A percentile compares a stretch with the other conserved stretches of the same genome.
These are phyloP conservation scores for Suhomyces wounanorum DNA, from an alignment of 1,139 yeast species.

Conservation along the genomic window DNA sequence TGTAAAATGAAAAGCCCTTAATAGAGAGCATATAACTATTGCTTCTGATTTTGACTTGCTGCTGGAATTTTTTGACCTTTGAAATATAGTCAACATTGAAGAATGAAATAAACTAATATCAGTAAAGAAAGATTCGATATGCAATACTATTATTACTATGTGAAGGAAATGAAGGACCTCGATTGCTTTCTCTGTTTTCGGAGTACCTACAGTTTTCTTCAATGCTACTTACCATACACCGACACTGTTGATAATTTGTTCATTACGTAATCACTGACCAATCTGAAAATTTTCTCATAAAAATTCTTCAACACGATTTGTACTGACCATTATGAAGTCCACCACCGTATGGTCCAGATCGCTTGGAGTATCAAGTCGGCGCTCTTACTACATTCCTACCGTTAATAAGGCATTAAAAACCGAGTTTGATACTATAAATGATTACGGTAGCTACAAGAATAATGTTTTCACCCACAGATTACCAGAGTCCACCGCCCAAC, in stretches of 20 bases:
- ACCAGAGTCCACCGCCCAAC: slow-evolving; percentile 52
- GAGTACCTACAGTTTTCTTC: no score
- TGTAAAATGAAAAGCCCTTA: no score
- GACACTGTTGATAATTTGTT: not conserved
- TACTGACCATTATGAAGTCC: slow-evolving; percentile 10
- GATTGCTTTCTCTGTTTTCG: no score
- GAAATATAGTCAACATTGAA: no score
- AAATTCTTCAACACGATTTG: slow-evolving; percentile 5
- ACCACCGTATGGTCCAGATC: slow-evolving; percentile 12
- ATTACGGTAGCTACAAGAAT: slow-evolving; percentile 46
- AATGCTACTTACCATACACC: no score
- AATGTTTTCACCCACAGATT: slow-evolving; percentile 49
- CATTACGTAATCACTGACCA: slow-evolving; percentile 10
- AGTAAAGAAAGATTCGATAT: no score
- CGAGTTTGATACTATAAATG: slow-evolving; percentile 32
- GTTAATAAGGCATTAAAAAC: slow-evolving; percentile 27
- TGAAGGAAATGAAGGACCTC: no score
- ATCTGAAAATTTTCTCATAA: slow-evolving; percentile 13
- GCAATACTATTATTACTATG: no score
- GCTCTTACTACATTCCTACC: slow-evolving; percentile 28
- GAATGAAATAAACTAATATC: no score
- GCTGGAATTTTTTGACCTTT: no score
- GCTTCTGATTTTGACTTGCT: no score
- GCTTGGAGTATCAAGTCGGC: slow-evolving; percentile 12
- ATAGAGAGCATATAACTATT: no score